These are phyloP conservation scores for Tothia fuscella DNA, from an alignment of 2,329 filamentous ascomycete species.

Conservation along the genomic window DNA sequence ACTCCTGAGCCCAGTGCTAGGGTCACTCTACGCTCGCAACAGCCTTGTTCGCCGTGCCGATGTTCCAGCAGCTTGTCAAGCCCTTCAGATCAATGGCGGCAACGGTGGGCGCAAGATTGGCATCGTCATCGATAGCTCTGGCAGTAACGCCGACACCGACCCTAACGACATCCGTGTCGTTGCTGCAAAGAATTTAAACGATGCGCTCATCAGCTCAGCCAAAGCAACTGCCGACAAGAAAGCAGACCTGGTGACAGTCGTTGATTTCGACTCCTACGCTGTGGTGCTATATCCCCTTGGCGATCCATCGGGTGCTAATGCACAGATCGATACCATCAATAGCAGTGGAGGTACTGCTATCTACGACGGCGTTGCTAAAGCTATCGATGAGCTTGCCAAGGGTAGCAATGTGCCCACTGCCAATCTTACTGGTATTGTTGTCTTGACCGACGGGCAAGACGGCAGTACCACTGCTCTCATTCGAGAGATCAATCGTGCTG, in stretches of 20 bases:
- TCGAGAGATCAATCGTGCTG: slow-evolving; percentile 12
- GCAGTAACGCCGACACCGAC: slow-evolving; percentile 12
- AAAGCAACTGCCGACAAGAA: slow-evolving; percentile 11
- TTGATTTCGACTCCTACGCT: slow-evolving; percentile 12
- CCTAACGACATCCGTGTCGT: slow-evolving; percentile 12
- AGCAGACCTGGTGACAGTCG: slow-evolving; percentile 13
- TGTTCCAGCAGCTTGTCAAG: too few species aligned
- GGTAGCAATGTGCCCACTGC: slow-evolving; percentile 10
- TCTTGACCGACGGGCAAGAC: slow-evolving; percentile 13
- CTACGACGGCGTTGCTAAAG: slow-evolving; percentile 11
- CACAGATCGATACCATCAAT: slow-evolving; percentile 11
- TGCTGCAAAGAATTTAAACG: slow-evolving; percentile 10
- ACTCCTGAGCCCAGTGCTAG: too few species aligned
- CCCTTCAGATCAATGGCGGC: too few species aligned
- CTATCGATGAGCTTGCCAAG: slow-evolving; percentile 12
- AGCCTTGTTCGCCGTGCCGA: too few species aligned
- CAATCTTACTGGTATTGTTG: slow-evolving; percentile 12
- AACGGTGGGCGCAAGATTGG: slow-evolving; percentile 14
- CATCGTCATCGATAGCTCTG: slow-evolving; percentile 14
- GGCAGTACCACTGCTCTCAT: slow-evolving; percentile 10
- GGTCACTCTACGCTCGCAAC: too few species aligned
- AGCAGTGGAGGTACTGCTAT: slow-evolving; percentile 12
- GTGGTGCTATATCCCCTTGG: slow-evolving; percentile 13
- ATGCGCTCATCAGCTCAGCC: slow-evolving; percentile 11
- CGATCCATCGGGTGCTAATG: slow-evolving; percentile 12